Base-by-base conservation (phyloP, 306 rosid genomes). In the Bauhinia variegata region DNA sequence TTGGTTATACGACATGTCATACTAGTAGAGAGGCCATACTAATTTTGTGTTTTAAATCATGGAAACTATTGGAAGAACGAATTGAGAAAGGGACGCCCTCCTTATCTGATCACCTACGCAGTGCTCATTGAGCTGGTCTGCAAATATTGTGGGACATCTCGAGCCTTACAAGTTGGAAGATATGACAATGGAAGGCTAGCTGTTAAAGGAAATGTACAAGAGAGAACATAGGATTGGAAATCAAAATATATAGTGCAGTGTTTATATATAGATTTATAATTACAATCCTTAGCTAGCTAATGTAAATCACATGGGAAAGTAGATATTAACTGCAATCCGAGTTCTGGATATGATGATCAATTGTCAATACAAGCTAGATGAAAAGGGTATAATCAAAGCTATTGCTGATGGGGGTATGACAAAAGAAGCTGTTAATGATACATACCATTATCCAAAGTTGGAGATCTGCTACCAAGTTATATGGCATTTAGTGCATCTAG, bases 151-250 rank as follows among this genome's bases (percentile, higher is more conserved):
- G 98, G 98, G 38, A 65, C 82, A 28, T 64, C 39, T 58, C 78
- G 28, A 37, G 96, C 93, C 63, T 74, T 87, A 37, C 91, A 84
- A 83, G 91, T 76, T 92, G 75, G 98, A 87, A 69, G 96, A 89
- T 66, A 67, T 89, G 74, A 88, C 83, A 41, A 68, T 53, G 71
- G 96, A 89, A 73, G 96, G 96, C 14, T 92, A 70, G 67, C 38
- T 82, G 46, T 54, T 92, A 77, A 78, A 73, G 73, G 78, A 80
- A 75, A 78, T 81, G 86, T 43, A 43, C 14, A 69, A 64, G 72
- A 76, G 60, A 67, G 78, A 65, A 28, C 82, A 75, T 38, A 77
- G 19, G 66, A 71, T 82, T 53, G 75, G 83, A 60, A 67, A 32
- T 63, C n/a, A n/a, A n/a, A n/a, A n/a, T n/a, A n/a, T n/a, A n/a